Evolutionary conservation across 257 asterid genomes (phyloP), one percentile per base, ranked within the genome.

Genomic region (Solanum sparsipilum): DNA sequence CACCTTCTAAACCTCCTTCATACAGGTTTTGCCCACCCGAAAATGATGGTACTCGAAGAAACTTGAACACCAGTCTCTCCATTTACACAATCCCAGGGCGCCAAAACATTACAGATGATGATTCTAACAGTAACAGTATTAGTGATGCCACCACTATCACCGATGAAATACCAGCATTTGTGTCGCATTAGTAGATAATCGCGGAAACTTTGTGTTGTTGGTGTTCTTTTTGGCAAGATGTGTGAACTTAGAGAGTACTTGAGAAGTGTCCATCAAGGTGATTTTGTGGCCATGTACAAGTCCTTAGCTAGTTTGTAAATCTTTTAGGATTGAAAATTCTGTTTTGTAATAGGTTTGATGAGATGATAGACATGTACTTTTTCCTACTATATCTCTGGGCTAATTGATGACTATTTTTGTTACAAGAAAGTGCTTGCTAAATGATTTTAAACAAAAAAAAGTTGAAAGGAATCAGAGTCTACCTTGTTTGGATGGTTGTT

Each of bases 121-220:
- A 90, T 82, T 90, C 91, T 35, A 84, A 88, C 25, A 88, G 93
- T 38, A 82, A 34, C 76, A 94, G 94, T 92, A 89, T 87, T 83
- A 93, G 97, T 74, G 95, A 93, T 15, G 93, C 96, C 68, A 93
- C 96, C 87, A 93, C 94, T 41, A 88, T 92, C 84, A 88, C 95
- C 0, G 93, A 93, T 86, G 93, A 86, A 90, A 90, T 72, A 39
- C 89, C 58, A 87, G 91, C 90, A 34, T 85, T 48, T 88, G 88
- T 89, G 68, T 84, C 27, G 4, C 86, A 29, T 63, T 82, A 46
- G 83, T 83, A 78, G 85, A 46, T 18, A 81, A 29, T 44, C 6
- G 1, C 0, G 29, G 41, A 81, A 39, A 20, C 18, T 44, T 4
- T 25, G 81, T 46, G 27, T 44, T 44, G 16, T 46, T 27, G 38